These are phyloP conservation scores for Ganoderma boninense DNA, from an alignment of 1,284 basidiomycete genomes.

Conservation along the genomic window DNA sequence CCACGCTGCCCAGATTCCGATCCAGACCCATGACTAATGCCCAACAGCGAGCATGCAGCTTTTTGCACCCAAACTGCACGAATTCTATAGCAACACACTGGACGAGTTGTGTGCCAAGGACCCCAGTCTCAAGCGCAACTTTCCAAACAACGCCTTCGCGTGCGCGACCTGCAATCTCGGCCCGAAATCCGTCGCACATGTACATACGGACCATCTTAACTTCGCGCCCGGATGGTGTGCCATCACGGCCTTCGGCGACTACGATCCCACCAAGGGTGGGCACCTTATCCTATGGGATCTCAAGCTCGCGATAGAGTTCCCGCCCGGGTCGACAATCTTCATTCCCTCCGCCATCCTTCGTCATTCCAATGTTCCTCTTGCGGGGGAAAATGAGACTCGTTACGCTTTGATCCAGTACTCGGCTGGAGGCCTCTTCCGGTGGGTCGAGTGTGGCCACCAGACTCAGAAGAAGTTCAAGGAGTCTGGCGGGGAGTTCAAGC, in stretches of 20 bases:
- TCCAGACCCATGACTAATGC: too few relatives aligned
- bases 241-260: constrained; percentile 9
- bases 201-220: constrained; percentile 9
- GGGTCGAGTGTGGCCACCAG: too few relatives aligned
- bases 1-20: too few relatives aligned
- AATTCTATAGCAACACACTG: neutral
- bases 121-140: neutral
- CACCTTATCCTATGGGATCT: constrained; percentile 3
- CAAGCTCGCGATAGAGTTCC: neutral
- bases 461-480: neutral
- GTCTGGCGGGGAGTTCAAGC: too few relatives aligned
- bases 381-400: neutral
- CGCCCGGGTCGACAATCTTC: neutral
- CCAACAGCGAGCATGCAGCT: neutral
- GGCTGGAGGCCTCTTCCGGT: neutral
- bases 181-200: neutral
- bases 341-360: constrained; percentile 1
- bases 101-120: neutral
- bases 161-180: neutral
- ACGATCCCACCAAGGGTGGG: constrained; percentile 1
- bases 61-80: neutral
- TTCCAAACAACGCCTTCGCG: neutral
- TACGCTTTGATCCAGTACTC: neutral
- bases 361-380: neutral
- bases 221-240: constrained; percentile 4